A percentile compares a stretch with the other conserved stretches of the same genome.
Evolutionary conservation across 2,329 filamentous ascomycete genomes (phyloP).

Genomic region (Blastomyces emzantsi): DNA sequence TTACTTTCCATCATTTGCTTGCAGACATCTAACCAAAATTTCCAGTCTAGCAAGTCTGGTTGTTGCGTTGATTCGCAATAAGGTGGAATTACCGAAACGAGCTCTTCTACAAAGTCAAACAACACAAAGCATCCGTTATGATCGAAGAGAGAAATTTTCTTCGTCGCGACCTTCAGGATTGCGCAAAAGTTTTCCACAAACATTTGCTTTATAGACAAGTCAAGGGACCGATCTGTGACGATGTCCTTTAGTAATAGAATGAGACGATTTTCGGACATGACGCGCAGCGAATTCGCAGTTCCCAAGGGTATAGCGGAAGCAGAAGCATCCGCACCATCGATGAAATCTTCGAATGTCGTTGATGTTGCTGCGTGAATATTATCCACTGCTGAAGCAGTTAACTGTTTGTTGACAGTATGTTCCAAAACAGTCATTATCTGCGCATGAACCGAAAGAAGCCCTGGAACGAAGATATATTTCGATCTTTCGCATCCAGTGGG

Average conservation of each 20-base stretch:
- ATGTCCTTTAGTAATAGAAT: constrained; percentile 76
- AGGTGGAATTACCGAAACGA: constrained; percentile 57
- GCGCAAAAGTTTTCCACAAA: constrained; percentile 68
- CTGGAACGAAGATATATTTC: constrained; percentile 61
- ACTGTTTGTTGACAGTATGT: constrained; percentile 70
- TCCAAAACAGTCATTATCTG: constrained; percentile 73
- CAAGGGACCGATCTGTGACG: constrained; percentile 53
- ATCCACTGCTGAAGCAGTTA: constrained; percentile 37
- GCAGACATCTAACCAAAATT: constrained; percentile 77
- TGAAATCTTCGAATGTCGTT: constrained; percentile 58
- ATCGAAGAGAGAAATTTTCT: constrained; percentile 69
- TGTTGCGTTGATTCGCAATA: constrained; percentile 45
- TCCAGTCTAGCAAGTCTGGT: constrained; percentile 58
- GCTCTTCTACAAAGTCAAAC: constrained; percentile 85
- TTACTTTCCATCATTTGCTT: constrained; percentile 70
- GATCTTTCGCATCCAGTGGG: constrained; percentile 45
- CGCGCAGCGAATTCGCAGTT: constrained; percentile 60
- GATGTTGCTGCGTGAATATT: constrained; percentile 41
- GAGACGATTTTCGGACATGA: constrained; percentile 82
- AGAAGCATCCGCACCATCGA: constrained; percentile 57
- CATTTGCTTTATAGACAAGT: constrained; percentile 50
- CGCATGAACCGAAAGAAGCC: constrained; percentile 69
- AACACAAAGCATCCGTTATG: constrained; percentile 77
- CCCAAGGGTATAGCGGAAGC: constrained; percentile 54
- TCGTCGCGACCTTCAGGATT: constrained; percentile 64